Base-by-base conservation (phyloP, 305 asterid species). In the Fraxinus baroniana region DNA sequence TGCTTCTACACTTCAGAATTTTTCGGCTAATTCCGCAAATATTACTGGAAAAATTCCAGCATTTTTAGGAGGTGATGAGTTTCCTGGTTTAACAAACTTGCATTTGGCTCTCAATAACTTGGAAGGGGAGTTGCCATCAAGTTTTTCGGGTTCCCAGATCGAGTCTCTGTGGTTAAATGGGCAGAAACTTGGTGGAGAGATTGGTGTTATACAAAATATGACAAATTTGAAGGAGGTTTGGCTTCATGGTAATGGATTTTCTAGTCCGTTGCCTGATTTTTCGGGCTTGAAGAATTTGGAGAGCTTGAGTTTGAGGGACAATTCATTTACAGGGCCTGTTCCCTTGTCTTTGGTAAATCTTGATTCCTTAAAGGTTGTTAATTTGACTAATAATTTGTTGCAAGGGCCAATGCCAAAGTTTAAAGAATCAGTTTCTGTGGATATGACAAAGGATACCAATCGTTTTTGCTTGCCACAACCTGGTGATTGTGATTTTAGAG, bases 151-250 rank as follows among this genome's bases (percentile, higher is more conserved):
- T 37, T 93, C 91, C 12, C 91, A 87, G 83, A 91, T 94, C 46
- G 94, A 91, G 86, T 91, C 97, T 74, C 79, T 95, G 87, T 94
- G 98, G 98, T 60, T 95, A 13, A 95, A 95, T 83, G 98, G 99
- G 55, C 97, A 94, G 87, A 94, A 94, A 68, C 90, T 94, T 76
- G 85, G 85, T 77, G 98, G 98, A 13, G 84, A 86, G 70, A 87
- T 95, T 68, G 95, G 89, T 85, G 96, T 91, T 30, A 2, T 95
- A 7, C 94, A 86, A 87, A 95, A 95, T 75, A 91, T 94, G 99
- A 93, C 97, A 71, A 84, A 82, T 83, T 88, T 95, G 91, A 92
- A 87, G 88, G 97, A 95, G 88, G 90, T 89, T 78, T 95, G 99
- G 99, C 88, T 95, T 85, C 99, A 95, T 68, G 87, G 92, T 0